These are phyloP conservation scores for Citrullus amarus DNA, from an alignment of 306 rosid genomes.

Conservation along the genomic window DNA sequence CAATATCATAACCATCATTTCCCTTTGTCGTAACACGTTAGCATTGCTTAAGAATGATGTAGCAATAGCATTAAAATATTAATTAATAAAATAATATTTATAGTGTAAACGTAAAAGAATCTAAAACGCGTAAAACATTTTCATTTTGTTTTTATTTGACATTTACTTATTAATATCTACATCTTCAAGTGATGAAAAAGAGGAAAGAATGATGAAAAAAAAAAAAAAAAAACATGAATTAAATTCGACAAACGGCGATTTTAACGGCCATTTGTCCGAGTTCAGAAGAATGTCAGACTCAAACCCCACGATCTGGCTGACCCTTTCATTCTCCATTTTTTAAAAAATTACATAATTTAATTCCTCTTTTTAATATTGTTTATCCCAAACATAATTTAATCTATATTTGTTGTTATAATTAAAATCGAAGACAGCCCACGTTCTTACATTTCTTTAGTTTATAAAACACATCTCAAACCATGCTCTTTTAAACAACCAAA, in stretches of 20 bases:
- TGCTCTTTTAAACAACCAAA: background rate
- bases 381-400: background rate
- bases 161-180: background rate
- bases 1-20: too few relatives aligned
- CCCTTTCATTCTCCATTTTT: background rate
- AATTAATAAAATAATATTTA: too few relatives aligned
- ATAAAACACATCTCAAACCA: background rate
- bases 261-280: background rate
- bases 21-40: too few relatives aligned
- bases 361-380: background rate
- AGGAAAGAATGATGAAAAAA: background rate
- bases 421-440: constrained; percentile 1
- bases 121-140: too few relatives aligned
- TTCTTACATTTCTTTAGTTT: background rate
- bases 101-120: too few relatives aligned
- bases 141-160: too few relatives aligned
- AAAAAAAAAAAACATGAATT: background rate
- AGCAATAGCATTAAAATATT: too few relatives aligned
- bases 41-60: too few relatives aligned
- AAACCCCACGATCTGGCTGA: constrained; percentile 1
- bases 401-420: background rate
- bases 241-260: background rate
- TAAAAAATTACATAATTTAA: background rate
- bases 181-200: background rate
- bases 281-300: background rate